phyloP scores from a whole-genome alignment of 345 rosid genomes.

The Pugionium cornutum region DNA sequence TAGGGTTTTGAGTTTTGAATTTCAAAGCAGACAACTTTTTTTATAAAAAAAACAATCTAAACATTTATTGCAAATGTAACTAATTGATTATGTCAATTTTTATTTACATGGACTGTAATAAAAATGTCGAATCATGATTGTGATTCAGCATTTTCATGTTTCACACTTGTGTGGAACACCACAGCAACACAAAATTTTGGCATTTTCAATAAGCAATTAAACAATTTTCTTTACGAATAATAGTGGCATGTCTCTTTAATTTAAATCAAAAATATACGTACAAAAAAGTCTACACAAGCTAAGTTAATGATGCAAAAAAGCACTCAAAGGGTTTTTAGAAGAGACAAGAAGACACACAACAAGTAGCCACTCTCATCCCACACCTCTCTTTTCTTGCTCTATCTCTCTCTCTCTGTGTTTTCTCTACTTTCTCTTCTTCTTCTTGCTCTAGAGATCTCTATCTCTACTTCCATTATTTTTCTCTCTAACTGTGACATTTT shows the following conservation, averaged over 20 bases:
- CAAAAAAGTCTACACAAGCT: constrained; percentile 37
- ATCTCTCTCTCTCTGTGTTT: constrained; percentile 15
- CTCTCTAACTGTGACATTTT: constrained; percentile 27
- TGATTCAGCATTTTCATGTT: constrained; percentile 8
- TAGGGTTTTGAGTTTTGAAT: constrained; percentile 10
- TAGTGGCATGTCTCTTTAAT: constrained; percentile 8
- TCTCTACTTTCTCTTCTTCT: constrained; percentile 20
- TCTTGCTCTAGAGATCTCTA: constrained; percentile 29
- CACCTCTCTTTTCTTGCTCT: constrained; percentile 3
- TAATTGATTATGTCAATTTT: too few species aligned
- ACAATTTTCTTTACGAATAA: not conserved
- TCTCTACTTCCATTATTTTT: constrained; percentile 9
- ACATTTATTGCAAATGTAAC: not conserved
- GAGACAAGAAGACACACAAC: constrained; percentile 41
- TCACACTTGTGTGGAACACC: constrained; percentile 20
- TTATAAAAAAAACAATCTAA: not conserved
- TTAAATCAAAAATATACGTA: constrained; percentile 21
- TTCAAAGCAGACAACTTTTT: constrained; percentile 1
- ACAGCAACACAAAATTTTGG: constrained; percentile 28
- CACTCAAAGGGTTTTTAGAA: constrained; percentile 35
- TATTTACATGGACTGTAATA: constrained; percentile 2
- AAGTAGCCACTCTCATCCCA: constrained; percentile 38
- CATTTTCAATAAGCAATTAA: constrained; percentile 9
- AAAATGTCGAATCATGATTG: not conserved
- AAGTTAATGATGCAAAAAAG: constrained; percentile 33